Evolutionary conservation across 768 basidiomycete species (phyloP), one percentile per base, ranked within the genome.

Genomic region (Coprinellus micaceus): DNA sequence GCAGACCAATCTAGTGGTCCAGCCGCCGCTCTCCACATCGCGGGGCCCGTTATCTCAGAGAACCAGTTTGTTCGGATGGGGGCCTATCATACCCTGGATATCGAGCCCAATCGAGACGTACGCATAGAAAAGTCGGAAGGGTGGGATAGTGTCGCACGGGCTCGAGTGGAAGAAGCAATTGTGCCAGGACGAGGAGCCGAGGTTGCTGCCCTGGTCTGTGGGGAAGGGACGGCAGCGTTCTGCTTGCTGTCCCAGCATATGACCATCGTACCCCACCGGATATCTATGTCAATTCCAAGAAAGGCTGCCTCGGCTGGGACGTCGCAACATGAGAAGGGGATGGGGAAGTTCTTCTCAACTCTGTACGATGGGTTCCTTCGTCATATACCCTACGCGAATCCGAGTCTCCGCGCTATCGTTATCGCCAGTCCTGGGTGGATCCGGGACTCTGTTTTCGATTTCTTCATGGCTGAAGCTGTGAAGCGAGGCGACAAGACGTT

Each of bases 341-440:
- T 96, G 67, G 65, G 76, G 15, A 89, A 81, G 59, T 99, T 95
- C 73, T 89, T 94, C 65, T 76, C 80, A n/a, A 82, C 85, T 12
- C 71, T 98, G 2, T 98, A 91, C 66, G 84, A 93, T 24, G 84
- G 91, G 0, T 91, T 98, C 63, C 69, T 93, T 4, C 83, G 96
- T 17, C 93, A 98, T 67, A 89, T 99, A 60, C 95, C 97, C 2
- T 97, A 86, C 63, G 74, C 81, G 21, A 84, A 80, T 59, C 79
- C 77, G 1, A 77, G 80, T 29, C 76, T 98, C 41, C 88, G 88
- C 43, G 96, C 90, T 2, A 91, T 99, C 64, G 91, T 99, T 46
- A 89, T 99, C 65, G 97, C 97, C 4, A 94, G 91, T 61, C 97
- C 97, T 7, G 97, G 97, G 0, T 99, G 98, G 86, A 88, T 94